Conservation (phyloP, 352 stramenopile genomes). For the Phytophthora colocasiae region DNA sequence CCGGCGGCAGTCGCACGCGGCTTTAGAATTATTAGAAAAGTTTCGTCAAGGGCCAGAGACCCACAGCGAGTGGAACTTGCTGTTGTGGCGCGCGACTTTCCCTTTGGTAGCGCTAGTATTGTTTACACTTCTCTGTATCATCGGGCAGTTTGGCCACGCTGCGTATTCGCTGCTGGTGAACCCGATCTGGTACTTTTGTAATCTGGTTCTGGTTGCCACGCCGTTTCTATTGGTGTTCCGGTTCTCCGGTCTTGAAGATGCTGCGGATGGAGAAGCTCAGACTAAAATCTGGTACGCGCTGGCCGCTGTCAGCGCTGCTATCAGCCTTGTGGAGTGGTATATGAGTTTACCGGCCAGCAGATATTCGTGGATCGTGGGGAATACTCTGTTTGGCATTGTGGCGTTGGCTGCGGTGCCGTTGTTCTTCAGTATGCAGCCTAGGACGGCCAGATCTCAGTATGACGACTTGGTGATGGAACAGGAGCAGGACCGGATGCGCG, state of each 20-base stretch:
- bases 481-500: constrained; percentile 21
- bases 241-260: constrained; percentile 52
- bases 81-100: constrained; percentile 85
- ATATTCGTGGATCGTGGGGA: constrained; percentile 80
- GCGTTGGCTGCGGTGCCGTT: constrained; percentile 68
- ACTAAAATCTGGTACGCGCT: constrained; percentile 61
- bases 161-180: constrained; percentile 78
- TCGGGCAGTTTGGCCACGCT: constrained; percentile 67
- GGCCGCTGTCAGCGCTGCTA: constrained; percentile 48
- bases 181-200: constrained; percentile 83
- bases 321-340: constrained; percentile 78
- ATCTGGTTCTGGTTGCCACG: constrained; percentile 72
- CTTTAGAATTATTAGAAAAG: constrained; percentile 74
- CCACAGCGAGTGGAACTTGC: constrained; percentile 85
- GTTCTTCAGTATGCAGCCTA: constrained; percentile 72
- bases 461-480: constrained; percentile 49
- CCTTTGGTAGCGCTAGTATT: constrained; percentile 81
- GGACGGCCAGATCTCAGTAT: constrained; percentile 58
- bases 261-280: constrained; percentile 26
- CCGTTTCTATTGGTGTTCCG: constrained; percentile 82
- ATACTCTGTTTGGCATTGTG: constrained; percentile 81
- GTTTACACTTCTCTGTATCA: constrained; percentile 68
- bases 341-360: constrained; percentile 57
- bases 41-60: constrained; percentile 74
- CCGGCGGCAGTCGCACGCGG: constrained; percentile 41